Conservation (phyloP, 202 grass and related monocot species). For the Schoenoplectus triqueter region DNA sequence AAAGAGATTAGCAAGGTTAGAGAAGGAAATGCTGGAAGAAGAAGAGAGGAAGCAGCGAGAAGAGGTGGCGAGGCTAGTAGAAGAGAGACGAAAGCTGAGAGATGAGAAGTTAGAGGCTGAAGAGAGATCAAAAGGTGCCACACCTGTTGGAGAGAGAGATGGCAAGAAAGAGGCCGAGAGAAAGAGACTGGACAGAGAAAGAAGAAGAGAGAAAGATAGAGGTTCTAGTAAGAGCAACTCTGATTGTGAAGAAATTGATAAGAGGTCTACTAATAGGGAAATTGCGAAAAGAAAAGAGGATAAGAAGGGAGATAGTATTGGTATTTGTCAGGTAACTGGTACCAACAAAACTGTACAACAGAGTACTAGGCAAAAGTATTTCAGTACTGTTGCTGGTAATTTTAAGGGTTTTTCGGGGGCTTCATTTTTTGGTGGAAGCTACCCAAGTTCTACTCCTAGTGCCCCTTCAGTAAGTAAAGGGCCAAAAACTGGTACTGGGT, state of each 20-base stretch:
- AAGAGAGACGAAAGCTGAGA: conserved; percentile 84
- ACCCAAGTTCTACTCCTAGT: conserved; percentile 46
- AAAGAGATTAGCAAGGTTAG: conserved; percentile 75
- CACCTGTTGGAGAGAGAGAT: conserved; percentile 76
- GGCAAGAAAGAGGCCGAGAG: conserved; percentile 63
- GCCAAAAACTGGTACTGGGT: not conserved
- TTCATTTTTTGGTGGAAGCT: conserved; percentile 83
- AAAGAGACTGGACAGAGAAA: conserved; percentile 59
- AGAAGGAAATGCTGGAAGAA: conserved; percentile 94
- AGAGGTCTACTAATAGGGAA: conserved; percentile 54
- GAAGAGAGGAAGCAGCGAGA: conserved; percentile 97
- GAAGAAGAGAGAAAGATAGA: conserved; percentile 81
- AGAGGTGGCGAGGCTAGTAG: conserved; percentile 85
- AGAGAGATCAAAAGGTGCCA: conserved; percentile 64
- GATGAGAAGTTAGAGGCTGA: conserved; percentile 87
- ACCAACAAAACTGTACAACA: conserved; percentile 53
- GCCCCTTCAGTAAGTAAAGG: conserved; percentile 28
- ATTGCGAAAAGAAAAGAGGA: conserved; percentile 63
- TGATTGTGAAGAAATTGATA: conserved; percentile 77
- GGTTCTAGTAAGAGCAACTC: conserved; percentile 91
- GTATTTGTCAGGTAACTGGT: conserved; percentile 31
- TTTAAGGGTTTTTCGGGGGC: conserved; percentile 66
- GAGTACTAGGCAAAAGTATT: conserved; percentile 71
- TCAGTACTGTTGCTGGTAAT: conserved; percentile 69
- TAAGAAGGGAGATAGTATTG: conserved; percentile 54